Evolutionary conservation across 2,329 filamentous ascomycete genomes (phyloP).

Genomic region (Fusarium acutatum): DNA sequence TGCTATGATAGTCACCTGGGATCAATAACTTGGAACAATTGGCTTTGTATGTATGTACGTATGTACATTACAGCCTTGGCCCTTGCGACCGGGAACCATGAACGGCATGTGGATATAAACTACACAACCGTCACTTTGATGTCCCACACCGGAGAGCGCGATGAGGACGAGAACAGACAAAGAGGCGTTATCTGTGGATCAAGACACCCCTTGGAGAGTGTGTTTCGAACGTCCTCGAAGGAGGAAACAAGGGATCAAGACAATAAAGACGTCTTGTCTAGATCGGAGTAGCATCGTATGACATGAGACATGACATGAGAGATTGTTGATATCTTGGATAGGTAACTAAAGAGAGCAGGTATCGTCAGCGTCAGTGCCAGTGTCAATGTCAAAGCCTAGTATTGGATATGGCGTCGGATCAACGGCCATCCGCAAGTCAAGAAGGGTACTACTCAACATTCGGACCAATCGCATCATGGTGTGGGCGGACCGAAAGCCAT

Average conservation of each 20-base stretch:
- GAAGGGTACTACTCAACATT: neutral
- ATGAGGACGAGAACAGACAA: slow-evolving; percentile 19
- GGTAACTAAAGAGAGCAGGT: slow-evolving; percentile 1
- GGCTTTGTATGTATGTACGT: neutral
- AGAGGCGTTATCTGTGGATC: neutral
- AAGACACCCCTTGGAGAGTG: slow-evolving; percentile 4
- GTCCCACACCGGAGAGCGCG: slow-evolving; percentile 20
- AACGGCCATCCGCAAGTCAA: slow-evolving; percentile 19
- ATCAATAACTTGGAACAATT: neutral
- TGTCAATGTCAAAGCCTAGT: neutral
- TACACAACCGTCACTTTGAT: slow-evolving; percentile 20
- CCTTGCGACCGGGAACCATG: slow-evolving; percentile 11
- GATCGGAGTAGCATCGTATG: slow-evolving; percentile 18
- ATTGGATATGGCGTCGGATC: slow-evolving; percentile 12
- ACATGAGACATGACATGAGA: slow-evolving; percentile 9
- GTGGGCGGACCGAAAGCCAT: neutral
- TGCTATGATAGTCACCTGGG: neutral
- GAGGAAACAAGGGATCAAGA: slow-evolving; percentile 7
- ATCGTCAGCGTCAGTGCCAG: neutral
- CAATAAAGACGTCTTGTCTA: neutral
- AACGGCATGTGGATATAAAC: slow-evolving; percentile 29
- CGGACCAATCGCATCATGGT: slow-evolving; percentile 3
- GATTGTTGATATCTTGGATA: neutral
- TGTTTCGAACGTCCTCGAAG: neutral
- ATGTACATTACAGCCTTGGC: neutral